These are phyloP conservation scores for Tuber brumale DNA, from an alignment of 495 filamentous ascomycete species.

Conservation along the genomic window DNA sequence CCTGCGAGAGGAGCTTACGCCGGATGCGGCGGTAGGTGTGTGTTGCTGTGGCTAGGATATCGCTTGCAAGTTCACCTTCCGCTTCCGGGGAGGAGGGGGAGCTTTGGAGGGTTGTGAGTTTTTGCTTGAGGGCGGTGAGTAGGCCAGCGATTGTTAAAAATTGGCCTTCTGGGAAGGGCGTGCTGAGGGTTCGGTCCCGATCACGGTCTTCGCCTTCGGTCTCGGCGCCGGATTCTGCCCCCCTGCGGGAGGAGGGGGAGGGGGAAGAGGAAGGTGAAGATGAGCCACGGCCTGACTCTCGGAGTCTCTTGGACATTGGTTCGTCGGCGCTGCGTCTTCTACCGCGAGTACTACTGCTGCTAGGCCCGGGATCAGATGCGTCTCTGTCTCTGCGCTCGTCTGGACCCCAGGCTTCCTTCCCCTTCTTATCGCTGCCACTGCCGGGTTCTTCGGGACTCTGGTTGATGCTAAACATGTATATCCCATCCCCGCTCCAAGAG, in stretches of 20 bases:
- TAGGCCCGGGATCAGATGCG: conserved; percentile 26
- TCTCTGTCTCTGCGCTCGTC: conserved; percentile 42
- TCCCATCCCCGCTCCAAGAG: conserved; percentile 69
- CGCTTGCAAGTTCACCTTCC: neutral
- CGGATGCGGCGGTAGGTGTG: conserved; percentile 2
- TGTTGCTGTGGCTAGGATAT: neutral
- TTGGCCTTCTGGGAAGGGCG: neutral
- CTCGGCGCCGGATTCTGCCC: neutral
- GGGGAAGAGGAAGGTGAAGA: neutral
- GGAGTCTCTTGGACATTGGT: neutral
- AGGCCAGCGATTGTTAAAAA: neutral
- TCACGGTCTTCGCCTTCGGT: neutral
- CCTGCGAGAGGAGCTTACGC: neutral
- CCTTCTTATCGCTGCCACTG: conserved; percentile 36
- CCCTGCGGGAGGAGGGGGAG: neutral
- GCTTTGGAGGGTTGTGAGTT: neutral
- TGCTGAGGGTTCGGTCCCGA: neutral
- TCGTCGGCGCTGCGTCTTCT: conserved; percentile 26
- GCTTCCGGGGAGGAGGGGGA: neutral
- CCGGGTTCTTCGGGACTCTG: conserved; percentile 50
- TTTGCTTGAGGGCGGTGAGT: neutral
- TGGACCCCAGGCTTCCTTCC: conserved; percentile 30
- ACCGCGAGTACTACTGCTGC: conserved; percentile 35
- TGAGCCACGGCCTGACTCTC: neutral
- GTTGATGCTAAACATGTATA: conserved; percentile 67